phyloP scores from a whole-genome alignment of 805 yeast genomes.

The Cyberlindnera xylosilytica region DNA sequence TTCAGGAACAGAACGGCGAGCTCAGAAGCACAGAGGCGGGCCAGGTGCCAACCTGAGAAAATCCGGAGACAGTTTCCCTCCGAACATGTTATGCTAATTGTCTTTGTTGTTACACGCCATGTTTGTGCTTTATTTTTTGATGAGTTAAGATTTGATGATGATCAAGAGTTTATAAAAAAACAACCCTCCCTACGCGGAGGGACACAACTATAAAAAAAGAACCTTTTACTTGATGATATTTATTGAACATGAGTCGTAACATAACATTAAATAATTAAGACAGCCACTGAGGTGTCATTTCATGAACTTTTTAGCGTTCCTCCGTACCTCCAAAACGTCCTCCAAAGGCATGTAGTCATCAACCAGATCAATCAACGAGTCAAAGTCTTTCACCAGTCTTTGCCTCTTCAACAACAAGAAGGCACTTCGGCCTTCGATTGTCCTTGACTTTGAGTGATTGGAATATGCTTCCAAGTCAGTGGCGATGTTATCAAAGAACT shows the following conservation, averaged over 20 bases:
- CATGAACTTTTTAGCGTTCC: constrained; percentile 9
- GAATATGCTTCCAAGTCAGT: constrained; percentile 32
- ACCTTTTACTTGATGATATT: too few relatives aligned
- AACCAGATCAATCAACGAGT: constrained; percentile 25
- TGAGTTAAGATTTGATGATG: constrained; percentile 3
- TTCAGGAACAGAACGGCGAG: constrained; percentile 7
- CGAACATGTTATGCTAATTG: too few relatives aligned
- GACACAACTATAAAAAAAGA: too few relatives aligned
- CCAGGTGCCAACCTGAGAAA: background rate
- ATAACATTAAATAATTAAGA: too few relatives aligned
- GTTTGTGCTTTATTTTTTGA: background rate
- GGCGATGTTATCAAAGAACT: constrained; percentile 28
- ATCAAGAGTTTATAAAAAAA: too few relatives aligned
- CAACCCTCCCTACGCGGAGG: too few relatives aligned
- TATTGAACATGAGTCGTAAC: too few relatives aligned
- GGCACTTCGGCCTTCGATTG: constrained; percentile 27
- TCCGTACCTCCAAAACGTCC: constrained; percentile 21
- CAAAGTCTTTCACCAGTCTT: constrained; percentile 18
- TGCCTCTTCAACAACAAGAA: constrained; percentile 31
- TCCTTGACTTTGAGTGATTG: constrained; percentile 28
- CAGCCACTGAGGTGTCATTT: background rate
- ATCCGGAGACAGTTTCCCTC: too few relatives aligned
- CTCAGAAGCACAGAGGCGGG: constrained; percentile 3
- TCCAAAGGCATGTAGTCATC: constrained; percentile 31
- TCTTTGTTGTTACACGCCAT: too few relatives aligned